Evolutionary conservation across 2,329 filamentous ascomycete species (phyloP).

Genomic region (Claviceps arundinis): DNA sequence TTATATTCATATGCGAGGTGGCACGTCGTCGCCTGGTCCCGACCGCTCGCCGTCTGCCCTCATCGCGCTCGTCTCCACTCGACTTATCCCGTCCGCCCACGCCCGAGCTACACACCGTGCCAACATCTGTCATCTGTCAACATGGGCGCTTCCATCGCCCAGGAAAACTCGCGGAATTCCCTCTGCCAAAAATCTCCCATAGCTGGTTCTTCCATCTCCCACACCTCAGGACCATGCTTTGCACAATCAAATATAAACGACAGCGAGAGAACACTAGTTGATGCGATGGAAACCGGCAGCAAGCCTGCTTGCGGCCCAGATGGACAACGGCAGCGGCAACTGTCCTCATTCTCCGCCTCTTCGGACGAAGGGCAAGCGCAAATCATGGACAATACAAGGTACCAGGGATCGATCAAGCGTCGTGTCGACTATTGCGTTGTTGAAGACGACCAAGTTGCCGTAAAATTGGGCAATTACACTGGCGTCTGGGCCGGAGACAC

Average conservation of each 20-base stretch:
- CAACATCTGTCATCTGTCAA: slow-evolving; percentile 3
- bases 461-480: slow-evolving; percentile 11
- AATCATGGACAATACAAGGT: neutral
- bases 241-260: slow-evolving; percentile 3
- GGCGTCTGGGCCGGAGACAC: slow-evolving; percentile 10
- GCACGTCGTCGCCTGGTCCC: no score
- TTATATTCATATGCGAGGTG: no score
- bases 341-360: neutral
- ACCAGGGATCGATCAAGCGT: slow-evolving; percentile 4
- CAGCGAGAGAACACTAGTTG: slow-evolving; percentile 5
- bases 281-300: neutral
- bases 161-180: neutral
- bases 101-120: neutral
- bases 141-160: neutral
- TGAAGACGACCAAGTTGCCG: slow-evolving; percentile 3
- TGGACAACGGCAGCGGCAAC: neutral
- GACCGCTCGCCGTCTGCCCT: neutral
- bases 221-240: neutral
- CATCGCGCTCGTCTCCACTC: neutral
- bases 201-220: neutral
- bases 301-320: neutral
- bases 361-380: neutral
- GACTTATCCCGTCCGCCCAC: neutral
- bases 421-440: slow-evolving; percentile 8
- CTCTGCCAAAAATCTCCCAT: neutral